These are phyloP conservation scores for Chrysoporthe deuterocubensis DNA, from an alignment of 2,329 filamentous ascomycete genomes.

Conservation along the genomic window DNA sequence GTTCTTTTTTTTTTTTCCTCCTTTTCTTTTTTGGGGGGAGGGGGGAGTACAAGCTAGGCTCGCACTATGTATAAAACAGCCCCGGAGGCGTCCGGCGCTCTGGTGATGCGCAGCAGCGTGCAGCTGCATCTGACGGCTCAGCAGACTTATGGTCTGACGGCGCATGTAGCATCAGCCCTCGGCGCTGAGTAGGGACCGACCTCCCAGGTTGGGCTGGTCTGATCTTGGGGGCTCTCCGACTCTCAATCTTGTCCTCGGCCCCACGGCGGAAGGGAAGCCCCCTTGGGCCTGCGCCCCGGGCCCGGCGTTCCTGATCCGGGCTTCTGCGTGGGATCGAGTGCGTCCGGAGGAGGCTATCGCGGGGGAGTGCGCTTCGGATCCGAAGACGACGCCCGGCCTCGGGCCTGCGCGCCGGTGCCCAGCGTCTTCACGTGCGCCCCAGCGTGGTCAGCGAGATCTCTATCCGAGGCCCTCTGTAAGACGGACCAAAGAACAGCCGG, in stretches of 20 bases:
- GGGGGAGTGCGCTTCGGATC: neutral
- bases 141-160: neutral
- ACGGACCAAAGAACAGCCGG: constrained; percentile 20
- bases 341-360: neutral
- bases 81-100: neutral
- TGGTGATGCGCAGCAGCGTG: neutral
- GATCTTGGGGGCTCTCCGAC: neutral
- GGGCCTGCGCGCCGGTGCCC: neutral
- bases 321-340: neutral
- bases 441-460: neutral
- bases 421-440: neutral
- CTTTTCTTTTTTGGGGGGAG: neutral
- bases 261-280: neutral
- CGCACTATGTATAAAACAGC: too few relatives aligned
- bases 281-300: neutral
- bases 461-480: neutral
- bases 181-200: neutral
- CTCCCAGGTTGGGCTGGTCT: neutral
- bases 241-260: neutral
- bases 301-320: too few relatives aligned
- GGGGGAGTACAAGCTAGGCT: too few relatives aligned
- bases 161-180: neutral
- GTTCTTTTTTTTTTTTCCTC: neutral
- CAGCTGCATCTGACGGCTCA: neutral
- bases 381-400: neutral